These are phyloP conservation scores for Mycena alexandri DNA, from an alignment of 768 basidiomycete species.

Conservation along the genomic window DNA sequence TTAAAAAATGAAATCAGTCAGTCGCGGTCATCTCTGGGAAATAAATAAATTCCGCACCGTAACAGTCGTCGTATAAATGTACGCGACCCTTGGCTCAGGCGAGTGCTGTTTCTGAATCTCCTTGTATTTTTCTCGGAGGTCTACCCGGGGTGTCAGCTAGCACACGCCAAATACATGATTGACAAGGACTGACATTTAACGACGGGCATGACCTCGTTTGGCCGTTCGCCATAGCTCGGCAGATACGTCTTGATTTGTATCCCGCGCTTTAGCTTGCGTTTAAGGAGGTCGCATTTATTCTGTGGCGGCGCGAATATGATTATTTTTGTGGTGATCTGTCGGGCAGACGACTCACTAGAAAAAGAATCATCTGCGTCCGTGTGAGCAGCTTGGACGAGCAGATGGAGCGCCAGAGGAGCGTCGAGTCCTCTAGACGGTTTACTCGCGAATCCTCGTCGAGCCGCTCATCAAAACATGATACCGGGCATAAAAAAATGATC, in stretches of 20 bases:
- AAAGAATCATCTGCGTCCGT: constrained; percentile 70
- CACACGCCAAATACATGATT: neutral
- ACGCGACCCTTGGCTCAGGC: constrained; percentile 66
- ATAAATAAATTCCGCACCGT: constrained; percentile 58
- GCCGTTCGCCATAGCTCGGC: constrained; percentile 74
- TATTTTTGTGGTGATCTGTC: neutral
- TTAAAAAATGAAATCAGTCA: no score
- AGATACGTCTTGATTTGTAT: constrained; percentile 69
- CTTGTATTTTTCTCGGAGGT: constrained; percentile 77
- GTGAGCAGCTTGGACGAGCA: constrained; percentile 75
- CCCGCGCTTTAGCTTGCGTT: constrained; percentile 73
- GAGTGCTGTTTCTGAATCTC: constrained; percentile 72
- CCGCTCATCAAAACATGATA: constrained; percentile 84
- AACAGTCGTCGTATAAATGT: constrained; percentile 78
- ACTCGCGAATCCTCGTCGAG: constrained; percentile 77
- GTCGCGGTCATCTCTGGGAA: neutral
- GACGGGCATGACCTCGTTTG: constrained; percentile 73
- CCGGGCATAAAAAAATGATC: constrained; percentile 85
- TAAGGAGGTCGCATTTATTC: constrained; percentile 78
- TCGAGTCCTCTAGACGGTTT: constrained; percentile 82
- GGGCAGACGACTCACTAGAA: constrained; percentile 48
- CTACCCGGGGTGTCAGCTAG: constrained; percentile 47
- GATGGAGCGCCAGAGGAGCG: constrained; percentile 78
- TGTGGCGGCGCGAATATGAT: neutral
- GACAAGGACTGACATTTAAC: constrained; percentile 69